Conservation (phyloP, 83 land plant genomes). For the Diphasiastrum complanatum region DNA sequence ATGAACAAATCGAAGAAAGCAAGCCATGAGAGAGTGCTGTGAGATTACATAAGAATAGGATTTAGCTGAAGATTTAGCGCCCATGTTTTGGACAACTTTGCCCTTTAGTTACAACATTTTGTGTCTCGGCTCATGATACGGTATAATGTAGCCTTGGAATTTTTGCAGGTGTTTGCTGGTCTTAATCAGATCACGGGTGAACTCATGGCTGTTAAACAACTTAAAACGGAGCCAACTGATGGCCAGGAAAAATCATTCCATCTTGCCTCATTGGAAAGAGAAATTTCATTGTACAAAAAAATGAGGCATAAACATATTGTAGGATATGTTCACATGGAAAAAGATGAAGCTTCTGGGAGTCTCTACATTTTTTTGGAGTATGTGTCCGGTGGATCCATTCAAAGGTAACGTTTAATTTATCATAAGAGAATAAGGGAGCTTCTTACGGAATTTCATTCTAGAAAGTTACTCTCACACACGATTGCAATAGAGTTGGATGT, state of each 20-base stretch:
- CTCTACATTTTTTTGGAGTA: conserved; percentile 40
- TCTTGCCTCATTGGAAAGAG: conserved; percentile 30
- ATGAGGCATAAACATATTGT: conserved; percentile 44
- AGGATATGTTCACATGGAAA: conserved; percentile 40
- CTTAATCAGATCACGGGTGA: conserved; percentile 40
- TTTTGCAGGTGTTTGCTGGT: conserved; percentile 37
- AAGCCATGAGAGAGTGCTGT: too few relatives aligned
- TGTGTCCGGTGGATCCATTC: conserved; percentile 46
- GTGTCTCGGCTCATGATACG: neutral
- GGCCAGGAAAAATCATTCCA: conserved; percentile 30
- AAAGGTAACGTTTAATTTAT: too few relatives aligned
- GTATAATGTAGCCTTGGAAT: neutral
- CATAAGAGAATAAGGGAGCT: too few relatives aligned
- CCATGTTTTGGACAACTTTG: too few relatives aligned
- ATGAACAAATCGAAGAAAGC: too few relatives aligned
- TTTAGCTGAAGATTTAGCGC: too few relatives aligned
- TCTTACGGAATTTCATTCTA: too few relatives aligned
- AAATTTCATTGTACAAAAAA: conserved; percentile 32
- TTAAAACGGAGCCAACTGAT: conserved; percentile 23
- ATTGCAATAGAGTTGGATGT: too few relatives aligned
- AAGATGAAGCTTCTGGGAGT: conserved; percentile 26
- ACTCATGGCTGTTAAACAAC: conserved; percentile 42
- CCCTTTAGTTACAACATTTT: neutral
- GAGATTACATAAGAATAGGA: too few relatives aligned
- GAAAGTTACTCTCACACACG: too few relatives aligned